Conservation (phyloP, 169 alveolate species). For the Hepatocystis sp. region DNA sequence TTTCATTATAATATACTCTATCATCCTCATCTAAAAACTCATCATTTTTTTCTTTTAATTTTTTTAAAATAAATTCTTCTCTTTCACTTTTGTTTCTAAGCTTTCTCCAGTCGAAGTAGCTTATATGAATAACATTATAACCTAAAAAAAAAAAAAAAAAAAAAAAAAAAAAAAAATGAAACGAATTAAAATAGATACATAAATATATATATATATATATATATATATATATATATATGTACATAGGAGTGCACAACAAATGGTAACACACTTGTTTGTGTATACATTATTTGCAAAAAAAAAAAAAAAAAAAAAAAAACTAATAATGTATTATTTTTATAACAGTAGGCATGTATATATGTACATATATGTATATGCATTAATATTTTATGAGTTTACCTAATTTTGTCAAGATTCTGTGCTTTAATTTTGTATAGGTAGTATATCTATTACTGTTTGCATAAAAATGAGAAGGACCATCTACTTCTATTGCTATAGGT, state of each 20-base stretch:
- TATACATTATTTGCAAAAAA: no score
- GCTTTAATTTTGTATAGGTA: conserved; percentile 91
- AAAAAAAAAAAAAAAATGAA: no score
- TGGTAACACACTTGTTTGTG: no score
- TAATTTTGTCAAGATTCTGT: conserved; percentile 92
- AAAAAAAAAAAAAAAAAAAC: no score
- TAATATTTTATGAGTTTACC: conserved; percentile 80
- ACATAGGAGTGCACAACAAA: background rate
- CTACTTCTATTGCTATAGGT: conserved; percentile 93
- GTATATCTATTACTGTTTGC: conserved; percentile 91
- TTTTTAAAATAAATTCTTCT: conserved; percentile 92
- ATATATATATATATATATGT: background rate
- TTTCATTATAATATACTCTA: conserved; percentile 88
- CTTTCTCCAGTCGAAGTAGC: conserved; percentile 90
- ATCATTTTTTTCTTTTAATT: conserved; percentile 92
- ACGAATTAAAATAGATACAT: no score
- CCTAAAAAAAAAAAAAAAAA: conserved; percentile 10
- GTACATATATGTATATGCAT: background rate
- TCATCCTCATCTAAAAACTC: conserved; percentile 95
- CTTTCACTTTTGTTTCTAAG: conserved; percentile 91
- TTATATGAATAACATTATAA: conserved; percentile 87
- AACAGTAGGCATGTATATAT: no score
- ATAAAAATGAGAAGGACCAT: conserved; percentile 94
- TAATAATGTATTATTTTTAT: no score
- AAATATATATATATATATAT: background rate